These are phyloP conservation scores for Crotalaria pallida DNA, from an alignment of 306 rosid species.

Conservation along the genomic window DNA sequence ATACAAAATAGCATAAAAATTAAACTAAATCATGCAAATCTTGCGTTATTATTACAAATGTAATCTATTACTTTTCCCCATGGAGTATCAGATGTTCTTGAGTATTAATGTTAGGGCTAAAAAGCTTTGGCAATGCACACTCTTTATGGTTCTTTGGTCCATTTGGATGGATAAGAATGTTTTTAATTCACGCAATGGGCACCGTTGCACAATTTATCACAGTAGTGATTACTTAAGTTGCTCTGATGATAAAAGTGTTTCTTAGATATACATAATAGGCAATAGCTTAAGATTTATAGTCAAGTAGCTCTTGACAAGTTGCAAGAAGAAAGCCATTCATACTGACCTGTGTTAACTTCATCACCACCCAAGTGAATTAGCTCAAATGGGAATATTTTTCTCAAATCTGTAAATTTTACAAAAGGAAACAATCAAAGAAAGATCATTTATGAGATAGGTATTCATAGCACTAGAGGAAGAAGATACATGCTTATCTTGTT, in stretches of 20 bases:
- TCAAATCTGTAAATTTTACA: slow-evolving; percentile 60
- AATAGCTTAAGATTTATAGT: slow-evolving; percentile 11
- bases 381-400: slow-evolving; percentile 93
- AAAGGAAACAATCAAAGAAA: neutral
- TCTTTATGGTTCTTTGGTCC: too few relatives aligned
- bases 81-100: too few relatives aligned
- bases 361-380: slow-evolving; percentile 99
- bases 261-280: neutral
- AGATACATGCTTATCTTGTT: neutral
- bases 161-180: too few relatives aligned
- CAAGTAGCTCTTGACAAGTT: neutral
- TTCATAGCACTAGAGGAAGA: neutral
- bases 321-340: slow-evolving; percentile 28
- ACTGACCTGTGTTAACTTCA: slow-evolving; percentile 92
- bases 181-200: too few relatives aligned
- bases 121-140: too few relatives aligned
- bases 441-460: neutral
- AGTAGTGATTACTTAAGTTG: neutral
- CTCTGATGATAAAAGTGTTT: neutral
- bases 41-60: neutral
- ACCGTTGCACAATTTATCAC: slow-evolving; percentile 1
- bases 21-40: neutral
- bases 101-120: too few relatives aligned
- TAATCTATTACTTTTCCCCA: too few relatives aligned
- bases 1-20: neutral